These are phyloP conservation scores for Mucor mucedo DNA, from an alignment of 371 early-diverging fungal genomes.

Conservation along the genomic window DNA sequence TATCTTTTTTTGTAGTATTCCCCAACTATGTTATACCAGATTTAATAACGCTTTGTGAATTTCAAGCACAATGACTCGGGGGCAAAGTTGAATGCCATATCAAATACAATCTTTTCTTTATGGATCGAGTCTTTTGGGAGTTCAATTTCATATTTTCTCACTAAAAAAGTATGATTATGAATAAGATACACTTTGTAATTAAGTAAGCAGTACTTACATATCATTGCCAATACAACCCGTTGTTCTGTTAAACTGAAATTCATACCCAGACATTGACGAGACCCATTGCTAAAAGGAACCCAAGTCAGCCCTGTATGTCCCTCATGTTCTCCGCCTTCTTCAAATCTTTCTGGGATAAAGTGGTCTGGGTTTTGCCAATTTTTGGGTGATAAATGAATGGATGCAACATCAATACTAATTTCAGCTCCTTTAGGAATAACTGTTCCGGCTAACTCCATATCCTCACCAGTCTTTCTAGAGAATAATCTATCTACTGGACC, in stretches of 20 bases:
- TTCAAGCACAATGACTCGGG: conserved; percentile 15
- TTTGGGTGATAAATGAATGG: conserved; percentile 32
- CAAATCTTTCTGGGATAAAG: conserved; percentile 61
- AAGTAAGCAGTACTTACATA: conserved; percentile 33
- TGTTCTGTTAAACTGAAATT: conserved; percentile 63
- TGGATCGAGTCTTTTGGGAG: conserved; percentile 36
- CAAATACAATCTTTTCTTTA: conserved; percentile 21
- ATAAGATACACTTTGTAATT: conserved; percentile 1
- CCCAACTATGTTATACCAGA: too few relatives aligned
- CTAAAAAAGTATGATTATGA: conserved; percentile 18
- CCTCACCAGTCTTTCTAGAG: conserved; percentile 19
- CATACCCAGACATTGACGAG: conserved; percentile 63
- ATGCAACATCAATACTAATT: conserved; percentile 18
- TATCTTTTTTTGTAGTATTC: too few relatives aligned
- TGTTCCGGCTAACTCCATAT: conserved; percentile 10
- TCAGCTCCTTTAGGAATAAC: conserved; percentile 21
- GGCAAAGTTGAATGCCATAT: conserved; percentile 18
- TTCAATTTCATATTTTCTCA: conserved; percentile 35
- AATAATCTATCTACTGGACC: conserved; percentile 21
- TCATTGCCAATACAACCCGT: conserved; percentile 55
- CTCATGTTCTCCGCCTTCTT: conserved; percentile 35
- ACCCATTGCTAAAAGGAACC: conserved; percentile 59
- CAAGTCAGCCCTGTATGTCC: conserved; percentile 40
- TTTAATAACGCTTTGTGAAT: conserved; percentile 26
- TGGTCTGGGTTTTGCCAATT: conserved; percentile 44